These are phyloP conservation scores for Cymbopogon citratus DNA, from an alignment of 176 grass and related monocot genomes.

Conservation along the genomic window DNA sequence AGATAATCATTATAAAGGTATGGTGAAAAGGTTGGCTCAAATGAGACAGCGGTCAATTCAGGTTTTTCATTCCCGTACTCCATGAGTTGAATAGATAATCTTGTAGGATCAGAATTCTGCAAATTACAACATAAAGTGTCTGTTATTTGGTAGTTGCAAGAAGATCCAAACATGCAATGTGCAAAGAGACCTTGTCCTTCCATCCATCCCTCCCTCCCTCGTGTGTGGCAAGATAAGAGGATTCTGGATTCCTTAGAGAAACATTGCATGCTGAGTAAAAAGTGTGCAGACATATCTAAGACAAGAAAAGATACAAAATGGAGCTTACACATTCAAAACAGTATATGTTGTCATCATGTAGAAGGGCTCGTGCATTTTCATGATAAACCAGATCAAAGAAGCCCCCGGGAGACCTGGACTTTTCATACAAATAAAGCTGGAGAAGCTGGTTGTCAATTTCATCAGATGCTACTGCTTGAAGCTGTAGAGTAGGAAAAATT, in stretches of 20 bases:
- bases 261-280: neutral
- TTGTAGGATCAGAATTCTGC: conserved; percentile 60
- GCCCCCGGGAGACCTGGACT: conserved; percentile 67
- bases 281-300: neutral
- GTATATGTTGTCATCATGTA: conserved; percentile 95
- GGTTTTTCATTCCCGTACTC: conserved; percentile 93
- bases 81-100: conserved; percentile 78
- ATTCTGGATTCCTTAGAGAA: neutral
- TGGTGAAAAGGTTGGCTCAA: conserved; percentile 88
- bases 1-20: conserved; percentile 39
- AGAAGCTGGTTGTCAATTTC: conserved; percentile 98
- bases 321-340: conserved; percentile 86
- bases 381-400: conserved; percentile 93
- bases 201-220: neutral
- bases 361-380: conserved; percentile 87
- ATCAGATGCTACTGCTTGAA: conserved; percentile 92
- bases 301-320: neutral
- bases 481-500: conserved; percentile 39
- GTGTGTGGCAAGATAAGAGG: neutral
- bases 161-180: neutral
- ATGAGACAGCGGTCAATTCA: conserved; percentile 78
- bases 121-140: conserved; percentile 5
- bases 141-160: neutral
- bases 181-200: neutral
- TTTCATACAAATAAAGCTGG: conserved; percentile 92